Base-by-base conservation (phyloP, 2,329 filamentous ascomycete species). In the Triangularia verruculosa region DNA sequence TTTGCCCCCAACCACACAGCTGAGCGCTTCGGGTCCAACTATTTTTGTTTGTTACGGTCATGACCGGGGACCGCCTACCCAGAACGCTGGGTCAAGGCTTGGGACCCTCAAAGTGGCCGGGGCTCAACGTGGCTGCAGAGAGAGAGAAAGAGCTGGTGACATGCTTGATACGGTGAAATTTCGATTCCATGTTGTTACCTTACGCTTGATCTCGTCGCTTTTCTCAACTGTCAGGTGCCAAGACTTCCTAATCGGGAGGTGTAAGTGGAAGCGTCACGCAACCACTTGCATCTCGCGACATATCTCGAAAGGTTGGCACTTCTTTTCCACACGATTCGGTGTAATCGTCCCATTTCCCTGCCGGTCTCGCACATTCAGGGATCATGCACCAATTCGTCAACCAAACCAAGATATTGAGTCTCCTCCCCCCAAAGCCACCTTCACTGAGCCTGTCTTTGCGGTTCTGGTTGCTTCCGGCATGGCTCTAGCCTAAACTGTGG, bases 21-120 rank as follows among this genome's bases (percentile, higher is more conserved):
- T 56, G 39, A 47, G 39, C 5, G 51, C 20, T n/a, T 6, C n/a
- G 25, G 39, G 39, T 22, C 24, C 13, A 4, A 22, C 59, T 64
- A 64, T 62, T 64, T 64, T 62, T 66, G 57, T 59, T 57, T 55
- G 39, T 54, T 34, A 63, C 28, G 17, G 20, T 25, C 56, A 47
- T 17, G 55, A 20, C 61, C 59, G n/a, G n/a, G n/a, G n/a, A n/a
- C n/a, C n/a, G n/a, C n/a, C n/a, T n/a, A 61, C 43, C 64, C 61
- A 59, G 32, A 57, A 47, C 55, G 27, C 64, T 59, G 56, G 64
- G 59, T 61, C 61, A 27, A 55, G 55, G 30, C 43, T 20, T 17
- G 22, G 47, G 59, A 51, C 51, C 47, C 20, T 12, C n/a, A 8
- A 47, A 47, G 39, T 20, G 39, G 39, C 39, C 39, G n/a, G n/a